Evolutionary conservation across 441 rosid genomes (phyloP).

Genomic region (Euphorbia schlechtendalii): DNA sequence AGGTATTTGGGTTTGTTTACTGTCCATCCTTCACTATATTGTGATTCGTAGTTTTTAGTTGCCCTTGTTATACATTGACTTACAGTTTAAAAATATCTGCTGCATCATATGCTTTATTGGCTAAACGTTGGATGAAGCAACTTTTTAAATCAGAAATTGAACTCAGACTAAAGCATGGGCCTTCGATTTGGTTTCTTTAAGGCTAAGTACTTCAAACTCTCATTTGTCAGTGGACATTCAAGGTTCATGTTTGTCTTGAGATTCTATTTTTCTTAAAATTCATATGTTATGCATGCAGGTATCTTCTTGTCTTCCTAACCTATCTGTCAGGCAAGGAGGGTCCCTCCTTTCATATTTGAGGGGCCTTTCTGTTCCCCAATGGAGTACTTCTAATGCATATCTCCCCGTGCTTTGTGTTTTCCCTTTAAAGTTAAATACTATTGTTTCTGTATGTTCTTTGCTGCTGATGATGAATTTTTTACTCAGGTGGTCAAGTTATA

Average conservation of each 20-base stretch:
- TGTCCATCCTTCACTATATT: conserved; percentile 26
- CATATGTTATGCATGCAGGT: conserved; percentile 96
- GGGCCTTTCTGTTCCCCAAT: conserved; percentile 82
- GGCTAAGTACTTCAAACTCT: conserved; percentile 95
- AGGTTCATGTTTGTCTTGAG: conserved; percentile 56
- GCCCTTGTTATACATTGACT: conserved; percentile 58
- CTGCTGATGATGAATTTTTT: conserved; percentile 22
- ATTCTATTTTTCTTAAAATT: conserved; percentile 51
- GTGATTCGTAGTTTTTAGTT: conserved; percentile 52
- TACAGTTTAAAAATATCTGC: conserved; percentile 92
- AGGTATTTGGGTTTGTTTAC: conserved; percentile 59
- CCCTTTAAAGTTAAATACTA: conserved; percentile 19
- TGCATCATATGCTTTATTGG: conserved; percentile 94
- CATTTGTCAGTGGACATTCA: conserved; percentile 67
- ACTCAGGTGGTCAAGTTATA: conserved; percentile 78
- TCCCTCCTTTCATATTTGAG: conserved; percentile 74
- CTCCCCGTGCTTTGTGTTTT: conserved; percentile 50
- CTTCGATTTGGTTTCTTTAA: conserved; percentile 83
- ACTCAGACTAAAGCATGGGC: conserved; percentile 92
- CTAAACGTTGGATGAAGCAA: conserved; percentile 98
- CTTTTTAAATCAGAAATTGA: conserved; percentile 82
- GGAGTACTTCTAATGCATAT: conserved; percentile 87
- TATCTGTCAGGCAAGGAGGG: conserved; percentile 92
- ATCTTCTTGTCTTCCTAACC: conserved; percentile 88
- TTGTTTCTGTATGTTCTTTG: conserved; percentile 16